Conservation (phyloP, 73 alveolate species). For the Paramecium bursaria region DNA sequence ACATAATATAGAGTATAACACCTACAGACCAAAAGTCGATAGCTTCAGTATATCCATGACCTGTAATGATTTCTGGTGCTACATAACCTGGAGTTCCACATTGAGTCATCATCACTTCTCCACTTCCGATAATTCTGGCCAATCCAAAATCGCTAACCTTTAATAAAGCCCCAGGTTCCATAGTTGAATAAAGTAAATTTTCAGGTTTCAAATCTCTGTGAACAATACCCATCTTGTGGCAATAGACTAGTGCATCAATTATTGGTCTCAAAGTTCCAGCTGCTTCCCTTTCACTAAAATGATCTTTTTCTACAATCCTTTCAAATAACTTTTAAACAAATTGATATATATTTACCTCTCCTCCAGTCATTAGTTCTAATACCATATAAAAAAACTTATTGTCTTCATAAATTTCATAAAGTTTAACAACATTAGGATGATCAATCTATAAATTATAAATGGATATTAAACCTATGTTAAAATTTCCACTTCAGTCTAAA, state of each 20-base stretch:
- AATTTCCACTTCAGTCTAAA: slow-evolving; percentile 84
- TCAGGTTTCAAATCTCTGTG: slow-evolving; percentile 85
- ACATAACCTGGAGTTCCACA: slow-evolving; percentile 84
- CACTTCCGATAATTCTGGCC: slow-evolving; percentile 71
- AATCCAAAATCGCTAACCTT: slow-evolving; percentile 83
- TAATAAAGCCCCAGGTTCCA: slow-evolving; percentile 67
- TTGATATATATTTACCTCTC: slow-evolving; percentile 73
- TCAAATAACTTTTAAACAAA: slow-evolving; percentile 72
- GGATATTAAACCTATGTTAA: slow-evolving; percentile 73
- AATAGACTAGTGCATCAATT: slow-evolving; percentile 78
- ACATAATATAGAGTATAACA: slow-evolving; percentile 74
- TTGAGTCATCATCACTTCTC: slow-evolving; percentile 67
- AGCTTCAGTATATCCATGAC: slow-evolving; percentile 75
- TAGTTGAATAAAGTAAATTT: slow-evolving; percentile 59
- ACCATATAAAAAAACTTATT: slow-evolving; percentile 78
- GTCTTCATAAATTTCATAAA: slow-evolving; percentile 87
- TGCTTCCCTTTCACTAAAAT: slow-evolving; percentile 84
- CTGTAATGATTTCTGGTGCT: slow-evolving; percentile 77
- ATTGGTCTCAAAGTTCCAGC: slow-evolving; percentile 80
- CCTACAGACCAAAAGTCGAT: slow-evolving; percentile 78
- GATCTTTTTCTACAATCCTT: slow-evolving; percentile 84
- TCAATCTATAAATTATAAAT: slow-evolving; percentile 66
- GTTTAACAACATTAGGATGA: slow-evolving; percentile 91
- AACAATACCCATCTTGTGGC: slow-evolving; percentile 80
- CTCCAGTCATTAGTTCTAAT: slow-evolving; percentile 89